A percentile compares a stretch with the other conserved stretches of the same genome.
Evolutionary conservation across 768 basidiomycete genomes (phyloP).

Genomic region (Podaxis sp.): DNA sequence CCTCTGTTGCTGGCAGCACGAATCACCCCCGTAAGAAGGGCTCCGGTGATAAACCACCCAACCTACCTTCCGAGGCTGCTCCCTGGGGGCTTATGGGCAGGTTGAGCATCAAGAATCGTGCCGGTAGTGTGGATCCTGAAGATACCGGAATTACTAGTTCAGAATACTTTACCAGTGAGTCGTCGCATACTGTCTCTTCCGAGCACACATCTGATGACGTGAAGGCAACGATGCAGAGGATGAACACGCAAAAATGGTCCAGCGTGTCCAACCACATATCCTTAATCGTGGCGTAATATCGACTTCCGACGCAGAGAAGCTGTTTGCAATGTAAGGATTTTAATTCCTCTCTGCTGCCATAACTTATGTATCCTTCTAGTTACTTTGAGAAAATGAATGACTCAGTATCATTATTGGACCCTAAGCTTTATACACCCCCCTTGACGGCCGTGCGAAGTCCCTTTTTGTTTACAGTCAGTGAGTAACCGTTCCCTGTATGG

Average conservation of each 20-base stretch:
- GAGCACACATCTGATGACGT: neutral
- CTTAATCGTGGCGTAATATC: slow-evolving; percentile 63
- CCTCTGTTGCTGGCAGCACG: slow-evolving; percentile 22
- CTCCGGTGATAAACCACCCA: slow-evolving; percentile 47
- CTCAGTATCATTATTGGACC: slow-evolving; percentile 78
- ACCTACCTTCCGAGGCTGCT: slow-evolving; percentile 58
- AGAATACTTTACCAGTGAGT: slow-evolving; percentile 68
- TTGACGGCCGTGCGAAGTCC: slow-evolving; percentile 81
- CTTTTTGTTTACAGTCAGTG: slow-evolving; percentile 89
- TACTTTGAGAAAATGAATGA: slow-evolving; percentile 80
- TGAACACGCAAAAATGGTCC: slow-evolving; percentile 34
- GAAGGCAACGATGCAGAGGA: neutral
- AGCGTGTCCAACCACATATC: slow-evolving; percentile 62
- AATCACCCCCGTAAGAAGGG: slow-evolving; percentile 38
- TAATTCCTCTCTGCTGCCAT: neutral
- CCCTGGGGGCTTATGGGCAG: slow-evolving; percentile 81
- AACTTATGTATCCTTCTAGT: slow-evolving; percentile 33
- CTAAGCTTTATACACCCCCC: slow-evolving; percentile 81
- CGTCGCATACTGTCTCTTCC: slow-evolving; percentile 22
- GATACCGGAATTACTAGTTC: slow-evolving; percentile 66
- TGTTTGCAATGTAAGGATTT: slow-evolving; percentile 65
- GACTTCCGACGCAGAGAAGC: slow-evolving; percentile 62
- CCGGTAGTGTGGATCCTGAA: slow-evolving; percentile 34
- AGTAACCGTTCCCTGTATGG: slow-evolving; percentile 30
- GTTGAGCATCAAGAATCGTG: slow-evolving; percentile 47